Base-by-base conservation (phyloP, 2,329 filamentous ascomycete species). In the Exophiala sp. region DNA sequence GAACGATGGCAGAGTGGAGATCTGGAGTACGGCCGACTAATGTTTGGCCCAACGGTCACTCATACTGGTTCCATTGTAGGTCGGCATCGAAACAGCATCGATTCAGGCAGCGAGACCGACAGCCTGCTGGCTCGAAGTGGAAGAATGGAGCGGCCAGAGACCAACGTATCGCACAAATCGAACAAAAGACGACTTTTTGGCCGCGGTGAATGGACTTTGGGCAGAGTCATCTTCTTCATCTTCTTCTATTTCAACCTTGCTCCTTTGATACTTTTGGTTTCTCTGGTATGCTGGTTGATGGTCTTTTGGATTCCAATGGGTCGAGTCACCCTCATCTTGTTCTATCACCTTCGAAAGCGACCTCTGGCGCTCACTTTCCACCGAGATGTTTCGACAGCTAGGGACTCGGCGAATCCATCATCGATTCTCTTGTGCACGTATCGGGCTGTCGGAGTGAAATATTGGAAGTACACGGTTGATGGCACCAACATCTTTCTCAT, bases 261-360 rank as follows among this genome's bases (percentile, higher is more conserved):
- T 3, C 94, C 94, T 1, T 82, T 88, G 16, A 80, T 97, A 61
- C 86, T 97, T 63, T 66, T 95, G 40, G 91, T 94, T 34, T 96
- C 91, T 7, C 83, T 82, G 21, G 81, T 95, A 55, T 99, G 94
- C 74, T 99, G 92, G 91, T 86, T 99, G 66, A 72, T 97, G 62
- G 94, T 99, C 54, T 99, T 99, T 75, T 91, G 86, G 78, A 99
- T 99, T 50, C 95, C 94, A 7, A 99, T 99, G 94, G 95, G 91
- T 65, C 95, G 95, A 69, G 89, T 96, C 38, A 95, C 91, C 2
- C 81, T 92, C 58, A 82, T 97, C 52, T 77, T 99, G 11, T 89
- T 96, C 68, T 86, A 92, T 70, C 95, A 99, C 70, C 81, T 99
- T 20, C 85, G 92, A 50, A 87, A 94, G 43, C 94, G 97, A 71